These are phyloP conservation scores for Lasiodiplodia citricola DNA, from an alignment of 2,329 filamentous ascomycete genomes.

Conservation along the genomic window DNA sequence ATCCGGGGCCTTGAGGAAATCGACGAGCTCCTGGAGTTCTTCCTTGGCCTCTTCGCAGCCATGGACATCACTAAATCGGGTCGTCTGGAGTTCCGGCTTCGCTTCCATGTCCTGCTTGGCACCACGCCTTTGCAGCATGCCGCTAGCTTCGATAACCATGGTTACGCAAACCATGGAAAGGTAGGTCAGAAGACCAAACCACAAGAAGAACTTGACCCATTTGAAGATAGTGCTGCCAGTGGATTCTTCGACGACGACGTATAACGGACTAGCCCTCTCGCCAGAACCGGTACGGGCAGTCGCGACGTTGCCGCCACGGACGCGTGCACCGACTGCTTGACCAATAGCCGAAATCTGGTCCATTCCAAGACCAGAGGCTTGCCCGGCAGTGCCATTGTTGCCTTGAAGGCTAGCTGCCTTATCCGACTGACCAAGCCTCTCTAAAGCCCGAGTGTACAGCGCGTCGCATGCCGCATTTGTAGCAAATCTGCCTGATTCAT, in stretches of 20 bases:
- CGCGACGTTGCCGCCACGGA: slow-evolving; percentile 69
- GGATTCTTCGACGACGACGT: slow-evolving; percentile 94
- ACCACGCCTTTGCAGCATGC: slow-evolving; percentile 78
- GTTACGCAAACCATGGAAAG: slow-evolving; percentile 79
- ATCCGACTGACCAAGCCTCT: slow-evolving; percentile 60
- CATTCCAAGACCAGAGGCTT: slow-evolving; percentile 27
- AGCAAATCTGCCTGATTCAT: slow-evolving; percentile 84
- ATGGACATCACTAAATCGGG: slow-evolving; percentile 91
- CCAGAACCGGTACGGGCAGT: slow-evolving; percentile 65
- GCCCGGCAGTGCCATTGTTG: slow-evolving; percentile 31
- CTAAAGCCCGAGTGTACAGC: slow-evolving; percentile 77
- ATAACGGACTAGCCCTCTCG: slow-evolving; percentile 81
- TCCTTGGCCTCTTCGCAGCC: slow-evolving; percentile 98
- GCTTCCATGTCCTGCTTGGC: slow-evolving; percentile 78
- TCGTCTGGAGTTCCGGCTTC: slow-evolving; percentile 89
- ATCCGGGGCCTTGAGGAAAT: slow-evolving; percentile 92
- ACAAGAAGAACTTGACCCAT: slow-evolving; percentile 85
- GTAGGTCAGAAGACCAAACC: slow-evolving; percentile 80
- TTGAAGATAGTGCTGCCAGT: slow-evolving; percentile 80
- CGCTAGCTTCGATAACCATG: slow-evolving; percentile 80
- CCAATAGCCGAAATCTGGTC: slow-evolving; percentile 78
- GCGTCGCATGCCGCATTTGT: slow-evolving; percentile 78
- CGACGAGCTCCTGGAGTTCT: slow-evolving; percentile 93
- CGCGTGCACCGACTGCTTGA: slow-evolving; percentile 78
- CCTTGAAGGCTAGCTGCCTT: slow-evolving; percentile 34